Evolutionary conservation across 495 filamentous ascomycete genomes (phyloP).

Genomic region (Parathielavia appendiculata): DNA sequence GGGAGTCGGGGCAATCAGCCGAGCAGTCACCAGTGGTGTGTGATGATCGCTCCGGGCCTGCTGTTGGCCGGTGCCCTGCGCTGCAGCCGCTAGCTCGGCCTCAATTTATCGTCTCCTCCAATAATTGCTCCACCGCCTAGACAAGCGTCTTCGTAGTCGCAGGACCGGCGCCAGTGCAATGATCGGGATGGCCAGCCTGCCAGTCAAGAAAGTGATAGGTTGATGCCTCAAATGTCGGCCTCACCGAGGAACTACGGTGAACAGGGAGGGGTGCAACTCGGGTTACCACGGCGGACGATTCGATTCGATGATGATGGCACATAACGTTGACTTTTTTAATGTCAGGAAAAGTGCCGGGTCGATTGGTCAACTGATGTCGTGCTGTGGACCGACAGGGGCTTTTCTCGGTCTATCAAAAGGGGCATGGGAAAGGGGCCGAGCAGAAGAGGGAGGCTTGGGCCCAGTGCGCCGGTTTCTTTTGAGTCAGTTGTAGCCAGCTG

Average conservation of each 20-base stretch:
- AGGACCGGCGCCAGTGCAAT: constrained; percentile 3
- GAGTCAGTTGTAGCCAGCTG: constrained; percentile 3
- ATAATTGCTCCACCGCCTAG: constrained; percentile 13
- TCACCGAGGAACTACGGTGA: neutral
- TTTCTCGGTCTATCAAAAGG: neutral
- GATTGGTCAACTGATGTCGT: constrained; percentile 25
- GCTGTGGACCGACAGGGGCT: neutral
- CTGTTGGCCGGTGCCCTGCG: constrained; percentile 19
- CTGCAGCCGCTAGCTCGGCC: constrained; percentile 13
- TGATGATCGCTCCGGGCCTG: constrained; percentile 21
- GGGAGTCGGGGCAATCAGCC: constrained; percentile 25
- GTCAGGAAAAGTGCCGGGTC: neutral
- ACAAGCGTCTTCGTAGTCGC: neutral
- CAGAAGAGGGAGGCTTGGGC: neutral
- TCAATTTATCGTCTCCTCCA: constrained; percentile 14
- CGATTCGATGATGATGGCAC: constrained; percentile 14
- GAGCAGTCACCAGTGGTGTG: too few species aligned
- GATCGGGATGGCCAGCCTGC: constrained; percentile 1
- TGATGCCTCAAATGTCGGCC: constrained; percentile 1
- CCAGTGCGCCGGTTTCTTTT: constrained; percentile 13
- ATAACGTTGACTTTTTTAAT: constrained; percentile 15
- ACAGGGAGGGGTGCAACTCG: constrained; percentile 11
- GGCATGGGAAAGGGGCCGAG: constrained; percentile 8
- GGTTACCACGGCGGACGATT: neutral
- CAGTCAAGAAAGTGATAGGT: neutral